Evolutionary conservation across 2,329 filamentous ascomycete species (phyloP).

Genomic region (Aureobasidium leucospermi): DNA sequence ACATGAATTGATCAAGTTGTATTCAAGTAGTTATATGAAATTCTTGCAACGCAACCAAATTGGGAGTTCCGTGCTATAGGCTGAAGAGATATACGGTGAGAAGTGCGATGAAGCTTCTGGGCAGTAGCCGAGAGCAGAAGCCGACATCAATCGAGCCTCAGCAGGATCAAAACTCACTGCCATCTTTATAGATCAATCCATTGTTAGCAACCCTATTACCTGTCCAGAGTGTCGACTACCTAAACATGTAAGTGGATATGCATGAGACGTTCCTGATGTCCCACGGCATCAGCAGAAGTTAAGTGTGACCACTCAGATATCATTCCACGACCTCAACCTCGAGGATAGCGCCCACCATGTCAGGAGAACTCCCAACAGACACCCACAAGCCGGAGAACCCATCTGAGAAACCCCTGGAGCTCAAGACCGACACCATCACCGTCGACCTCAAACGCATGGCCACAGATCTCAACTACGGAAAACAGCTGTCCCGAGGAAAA

Average conservation of each 20-base stretch:
- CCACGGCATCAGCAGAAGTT: background rate
- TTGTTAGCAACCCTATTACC: background rate
- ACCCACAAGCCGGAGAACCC: background rate
- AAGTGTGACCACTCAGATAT: background rate
- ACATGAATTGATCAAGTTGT: background rate
- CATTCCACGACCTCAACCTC: background rate
- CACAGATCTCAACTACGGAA: slow-evolving; percentile 4
- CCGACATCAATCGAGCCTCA: background rate
- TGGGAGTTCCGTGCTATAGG: background rate
- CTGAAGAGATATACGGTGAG: background rate
- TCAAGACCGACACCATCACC: background rate
- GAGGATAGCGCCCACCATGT: background rate
- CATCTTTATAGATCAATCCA: too few relatives aligned
- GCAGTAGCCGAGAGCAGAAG: background rate
- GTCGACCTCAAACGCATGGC: slow-evolving; percentile 14
- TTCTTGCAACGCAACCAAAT: too few relatives aligned
- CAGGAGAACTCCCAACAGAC: background rate
- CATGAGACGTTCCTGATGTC: too few relatives aligned
- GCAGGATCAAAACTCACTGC: background rate
- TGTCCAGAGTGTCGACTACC: too few relatives aligned
- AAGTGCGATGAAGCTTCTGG: background rate
- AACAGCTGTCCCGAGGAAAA: background rate
- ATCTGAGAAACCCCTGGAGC: background rate
- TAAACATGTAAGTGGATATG: background rate
- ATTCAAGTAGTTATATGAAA: background rate